Conservation (phyloP, 768 basidiomycete species). For the Sporobolomyces roseus region DNA sequence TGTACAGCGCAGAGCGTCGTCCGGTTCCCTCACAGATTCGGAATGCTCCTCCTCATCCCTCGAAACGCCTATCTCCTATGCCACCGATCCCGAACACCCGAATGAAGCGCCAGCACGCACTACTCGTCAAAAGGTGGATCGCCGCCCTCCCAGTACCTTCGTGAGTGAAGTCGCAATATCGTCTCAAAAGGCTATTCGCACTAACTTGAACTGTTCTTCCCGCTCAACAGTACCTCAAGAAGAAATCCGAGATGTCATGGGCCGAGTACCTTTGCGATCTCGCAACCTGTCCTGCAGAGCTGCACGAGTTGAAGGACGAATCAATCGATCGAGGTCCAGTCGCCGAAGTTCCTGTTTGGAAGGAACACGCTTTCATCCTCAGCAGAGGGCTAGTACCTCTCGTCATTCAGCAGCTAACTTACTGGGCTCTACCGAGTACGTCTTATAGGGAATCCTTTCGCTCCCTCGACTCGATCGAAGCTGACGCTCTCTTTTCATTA, state of each 20-base stretch:
- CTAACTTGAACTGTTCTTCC: too few relatives aligned
- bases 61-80: conserved; percentile 28
- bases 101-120: neutral
- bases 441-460: neutral
- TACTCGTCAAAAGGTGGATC: conserved; percentile 20
- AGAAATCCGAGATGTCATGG: conserved; percentile 13
- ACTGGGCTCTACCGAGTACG: conserved; percentile 23
- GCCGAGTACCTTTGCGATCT: conserved; percentile 28
- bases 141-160: conserved; percentile 19
- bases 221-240: conserved; percentile 26
- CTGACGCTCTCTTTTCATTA: neutral
- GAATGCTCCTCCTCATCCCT: conserved; percentile 7
- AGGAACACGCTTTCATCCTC: conserved; percentile 32
- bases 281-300: conserved; percentile 24
- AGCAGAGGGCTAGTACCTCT: conserved; percentile 11
- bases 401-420: neutral
- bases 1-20: conserved; percentile 14
- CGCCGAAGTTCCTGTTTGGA: neutral
- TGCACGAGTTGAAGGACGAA: conserved; percentile 30
- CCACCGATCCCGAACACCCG: conserved; percentile 4
- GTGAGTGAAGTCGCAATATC: too few relatives aligned
- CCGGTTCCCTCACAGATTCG: conserved; percentile 10
- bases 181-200: too few relatives aligned
- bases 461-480: neutral
- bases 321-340: conserved; percentile 27